phyloP scores from a whole-genome alignment of 75 land plant species.

The Picea glauca region DNA sequence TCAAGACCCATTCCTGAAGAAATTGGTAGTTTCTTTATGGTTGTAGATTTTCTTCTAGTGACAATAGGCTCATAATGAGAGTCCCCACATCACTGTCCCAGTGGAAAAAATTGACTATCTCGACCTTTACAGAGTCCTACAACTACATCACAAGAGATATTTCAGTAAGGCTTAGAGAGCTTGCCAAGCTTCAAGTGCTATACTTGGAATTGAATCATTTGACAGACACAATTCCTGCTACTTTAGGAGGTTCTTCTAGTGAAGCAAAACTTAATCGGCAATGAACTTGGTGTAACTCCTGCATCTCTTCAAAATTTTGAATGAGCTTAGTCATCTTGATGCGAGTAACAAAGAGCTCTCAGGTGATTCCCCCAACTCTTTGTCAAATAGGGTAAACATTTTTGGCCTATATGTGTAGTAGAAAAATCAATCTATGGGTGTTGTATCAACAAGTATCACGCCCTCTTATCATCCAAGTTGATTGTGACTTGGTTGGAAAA shows the following conservation, averaged over 20 bases:
- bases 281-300: slow-evolving; percentile 45
- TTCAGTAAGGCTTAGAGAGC: slow-evolving; percentile 31
- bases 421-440: slow-evolving; percentile 4
- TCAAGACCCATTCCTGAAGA: slow-evolving; percentile 50
- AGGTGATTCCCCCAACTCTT: slow-evolving; percentile 43
- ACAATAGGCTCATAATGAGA: slow-evolving; percentile 31
- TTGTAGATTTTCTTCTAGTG: slow-evolving; percentile 48
- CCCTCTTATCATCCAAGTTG: no score
- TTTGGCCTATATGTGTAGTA: slow-evolving; percentile 49
- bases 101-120: slow-evolving; percentile 31
- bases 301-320: slow-evolving; percentile 26
- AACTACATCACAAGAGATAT: slow-evolving; percentile 35
- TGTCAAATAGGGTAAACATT: slow-evolving; percentile 40
- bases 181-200: slow-evolving; percentile 40
- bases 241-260: slow-evolving; percentile 43
- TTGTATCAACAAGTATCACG: no score
- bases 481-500: no score
- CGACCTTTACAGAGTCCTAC: slow-evolving; percentile 22
- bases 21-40: slow-evolving; percentile 48
- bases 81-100: slow-evolving; percentile 33
- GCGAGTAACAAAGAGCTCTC: slow-evolving; percentile 25
- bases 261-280: slow-evolving; percentile 52
- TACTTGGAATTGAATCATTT: slow-evolving; percentile 35
- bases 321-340: slow-evolving; percentile 35
- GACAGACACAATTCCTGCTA: slow-evolving; percentile 43